Conservation (phyloP, 1,139 yeast species). For the Hyphopichia pseudoburtonii region DNA sequence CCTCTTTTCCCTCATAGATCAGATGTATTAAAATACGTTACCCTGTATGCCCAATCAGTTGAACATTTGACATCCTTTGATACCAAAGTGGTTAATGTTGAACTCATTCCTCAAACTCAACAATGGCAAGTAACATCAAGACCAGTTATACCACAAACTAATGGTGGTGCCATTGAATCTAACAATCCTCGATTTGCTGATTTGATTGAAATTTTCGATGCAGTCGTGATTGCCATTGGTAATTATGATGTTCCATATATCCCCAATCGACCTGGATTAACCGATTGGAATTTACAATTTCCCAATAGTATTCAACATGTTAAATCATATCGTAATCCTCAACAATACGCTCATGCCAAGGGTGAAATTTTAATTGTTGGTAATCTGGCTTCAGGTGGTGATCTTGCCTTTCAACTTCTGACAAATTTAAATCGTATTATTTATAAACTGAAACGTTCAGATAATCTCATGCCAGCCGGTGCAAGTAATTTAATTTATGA, state of each 20-base stretch:
- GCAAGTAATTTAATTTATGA: constrained; percentile 32
- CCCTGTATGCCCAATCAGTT: constrained; percentile 38
- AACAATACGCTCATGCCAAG: constrained; percentile 22
- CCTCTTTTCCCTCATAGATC: constrained; percentile 48
- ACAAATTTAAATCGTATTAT: constrained; percentile 34
- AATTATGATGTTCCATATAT: constrained; percentile 56
- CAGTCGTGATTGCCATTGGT: constrained; percentile 58
- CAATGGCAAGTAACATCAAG: constrained; percentile 39
- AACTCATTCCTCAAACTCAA: constrained; percentile 15
- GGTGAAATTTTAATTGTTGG: constrained; percentile 55
- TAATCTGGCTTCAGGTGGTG: constrained; percentile 62
- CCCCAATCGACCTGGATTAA: constrained; percentile 52
- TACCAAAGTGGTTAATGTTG: constrained; percentile 29
- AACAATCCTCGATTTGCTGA: constrained; percentile 9
- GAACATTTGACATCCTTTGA: constrained; percentile 30
- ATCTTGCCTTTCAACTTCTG: constrained; percentile 53
- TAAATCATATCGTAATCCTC: constrained; percentile 19
- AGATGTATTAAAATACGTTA: constrained; percentile 48
- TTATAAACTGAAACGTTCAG: constrained; percentile 47
- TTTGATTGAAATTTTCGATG: constrained; percentile 38
- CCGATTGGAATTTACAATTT: constrained; percentile 38
- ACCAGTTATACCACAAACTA: constrained; percentile 21
- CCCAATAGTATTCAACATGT: constrained; percentile 54
- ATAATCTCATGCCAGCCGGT: constrained; percentile 40
- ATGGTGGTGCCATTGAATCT: constrained; percentile 25